Conservation (phyloP, 805 yeast species). For the Sugiyamaella marilandica region DNA sequence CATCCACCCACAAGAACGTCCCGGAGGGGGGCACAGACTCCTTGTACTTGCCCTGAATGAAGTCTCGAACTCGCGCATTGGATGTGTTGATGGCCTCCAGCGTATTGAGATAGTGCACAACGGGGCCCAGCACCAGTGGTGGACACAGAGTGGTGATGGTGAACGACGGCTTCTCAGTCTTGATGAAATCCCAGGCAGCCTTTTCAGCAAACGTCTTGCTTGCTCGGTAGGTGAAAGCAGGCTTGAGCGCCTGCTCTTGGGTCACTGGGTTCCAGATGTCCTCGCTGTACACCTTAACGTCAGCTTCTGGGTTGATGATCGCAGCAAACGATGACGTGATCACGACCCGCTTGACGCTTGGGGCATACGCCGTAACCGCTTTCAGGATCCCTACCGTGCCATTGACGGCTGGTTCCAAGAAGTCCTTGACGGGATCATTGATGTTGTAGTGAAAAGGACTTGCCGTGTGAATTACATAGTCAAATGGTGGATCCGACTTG, state of each 20-base stretch:
- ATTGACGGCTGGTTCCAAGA: constrained; percentile 44
- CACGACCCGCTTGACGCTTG: constrained; percentile 40
- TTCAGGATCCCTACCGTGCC: constrained; percentile 42
- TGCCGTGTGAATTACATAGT: constrained; percentile 38
- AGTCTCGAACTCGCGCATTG: constrained; percentile 31
- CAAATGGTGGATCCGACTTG: constrained; percentile 33
- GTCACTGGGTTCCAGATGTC: constrained; percentile 29
- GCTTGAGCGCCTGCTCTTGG: constrained; percentile 25
- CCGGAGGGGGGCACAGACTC: constrained; percentile 15
- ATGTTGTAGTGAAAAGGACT: constrained; percentile 36
- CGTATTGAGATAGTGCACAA: constrained; percentile 21
- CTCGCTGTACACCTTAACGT: constrained; percentile 23
- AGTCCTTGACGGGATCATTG: constrained; percentile 38
- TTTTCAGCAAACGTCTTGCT: constrained; percentile 54
- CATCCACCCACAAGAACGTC: constrained; percentile 42
- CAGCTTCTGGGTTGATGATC: constrained; percentile 28
- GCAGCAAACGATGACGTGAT: constrained; percentile 49
- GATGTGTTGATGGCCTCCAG: constrained; percentile 37
- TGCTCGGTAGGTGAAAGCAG: constrained; percentile 29
- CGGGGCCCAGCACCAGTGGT: constrained; percentile 31
- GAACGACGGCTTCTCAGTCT: constrained; percentile 19
- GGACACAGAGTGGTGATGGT: constrained; percentile 28
- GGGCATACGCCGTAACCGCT: constrained; percentile 37
- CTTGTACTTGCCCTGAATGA: constrained; percentile 27
- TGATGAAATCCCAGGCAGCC: constrained; percentile 51